phyloP scores from a whole-genome alignment of 345 rosid genomes.

The Ricinus communis region DNA sequence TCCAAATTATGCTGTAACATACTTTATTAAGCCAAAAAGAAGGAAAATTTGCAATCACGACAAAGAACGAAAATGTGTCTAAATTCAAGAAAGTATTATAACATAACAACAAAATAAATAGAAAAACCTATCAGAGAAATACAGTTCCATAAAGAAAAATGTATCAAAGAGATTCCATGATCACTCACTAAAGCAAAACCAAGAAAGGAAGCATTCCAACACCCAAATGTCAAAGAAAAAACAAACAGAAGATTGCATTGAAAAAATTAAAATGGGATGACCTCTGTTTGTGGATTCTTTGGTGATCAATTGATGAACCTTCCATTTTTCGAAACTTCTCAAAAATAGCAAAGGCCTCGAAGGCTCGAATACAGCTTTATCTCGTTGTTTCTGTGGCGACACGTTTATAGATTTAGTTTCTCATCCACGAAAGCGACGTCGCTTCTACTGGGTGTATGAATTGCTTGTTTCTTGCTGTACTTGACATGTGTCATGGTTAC shows the following conservation, averaged over 20 bases:
- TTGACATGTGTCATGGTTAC: not conserved
- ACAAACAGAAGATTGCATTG: not conserved
- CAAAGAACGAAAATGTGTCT: no score
- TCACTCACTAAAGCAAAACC: not conserved
- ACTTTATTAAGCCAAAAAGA: no score
- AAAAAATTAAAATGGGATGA: not conserved
- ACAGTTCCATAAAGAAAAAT: no score
- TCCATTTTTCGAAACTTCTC: not conserved
- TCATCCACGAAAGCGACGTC: not conserved
- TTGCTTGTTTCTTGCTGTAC: not conserved
- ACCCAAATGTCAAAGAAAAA: not conserved
- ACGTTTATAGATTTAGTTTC: no score
- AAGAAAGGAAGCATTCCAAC: not conserved
- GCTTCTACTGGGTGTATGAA: not conserved
- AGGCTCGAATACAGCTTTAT: not conserved
- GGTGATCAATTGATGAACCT: not conserved
- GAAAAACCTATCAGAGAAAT: no score
- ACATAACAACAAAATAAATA: no score
- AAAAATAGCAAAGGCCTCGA: slow-evolving; percentile 11
- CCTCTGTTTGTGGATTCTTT: not conserved
- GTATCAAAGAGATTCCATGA: no score
- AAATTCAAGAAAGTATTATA: no score
- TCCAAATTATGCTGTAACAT: no score
- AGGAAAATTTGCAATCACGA: no score
- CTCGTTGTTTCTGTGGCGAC: no score